Percentiles rank a stretch among this genome's conserved stretches.
Evolutionary conservation across 768 basidiomycete genomes (phyloP).

Genomic region (Chalciporus pseudorubinellus): DNA sequence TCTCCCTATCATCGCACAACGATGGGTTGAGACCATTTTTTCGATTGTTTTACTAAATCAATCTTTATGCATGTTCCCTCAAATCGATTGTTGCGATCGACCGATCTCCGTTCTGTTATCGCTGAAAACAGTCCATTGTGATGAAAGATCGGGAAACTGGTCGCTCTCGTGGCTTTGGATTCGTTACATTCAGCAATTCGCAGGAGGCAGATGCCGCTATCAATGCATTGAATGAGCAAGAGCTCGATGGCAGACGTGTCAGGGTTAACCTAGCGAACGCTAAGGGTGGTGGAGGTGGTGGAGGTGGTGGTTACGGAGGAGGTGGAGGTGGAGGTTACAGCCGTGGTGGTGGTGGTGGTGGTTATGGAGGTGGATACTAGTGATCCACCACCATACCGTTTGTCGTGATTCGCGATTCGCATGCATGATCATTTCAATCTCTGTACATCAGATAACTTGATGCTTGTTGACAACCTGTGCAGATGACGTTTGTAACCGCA

Average conservation of each 20-base stretch:
- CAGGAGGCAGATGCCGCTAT: conserved; percentile 47
- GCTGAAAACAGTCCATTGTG: conserved; percentile 29
- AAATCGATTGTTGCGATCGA: conserved; percentile 6
- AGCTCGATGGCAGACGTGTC: conserved; percentile 53
- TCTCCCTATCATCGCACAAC: conserved; percentile 30
- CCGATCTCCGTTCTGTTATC: conserved; percentile 7
- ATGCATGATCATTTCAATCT: conserved; percentile 9
- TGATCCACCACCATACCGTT: neutral
- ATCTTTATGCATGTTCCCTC: conserved; percentile 24
- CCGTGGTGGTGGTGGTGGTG: conserved; percentile 11
- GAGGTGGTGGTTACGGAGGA: conserved; percentile 24
- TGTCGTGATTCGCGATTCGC: conserved; percentile 2
- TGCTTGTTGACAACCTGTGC: conserved; percentile 2
- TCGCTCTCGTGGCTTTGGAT: conserved; percentile 57
- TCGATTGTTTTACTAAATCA: conserved; percentile 25
- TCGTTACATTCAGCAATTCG: conserved; percentile 39
- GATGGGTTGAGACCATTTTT: conserved; percentile 30
- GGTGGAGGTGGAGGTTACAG: conserved; percentile 2
- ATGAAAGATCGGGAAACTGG: conserved; percentile 55
- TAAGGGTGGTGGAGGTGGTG: conserved; percentile 28
- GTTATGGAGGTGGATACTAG: conserved; percentile 5
- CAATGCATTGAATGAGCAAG: conserved; percentile 44
- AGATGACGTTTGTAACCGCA: conserved; percentile 10
- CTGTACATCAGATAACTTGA: conserved; percentile 5
- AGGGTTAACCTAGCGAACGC: conserved; percentile 46